Conservation (phyloP, 2,329 filamentous ascomycete species). For the Aspergillus texensis region DNA sequence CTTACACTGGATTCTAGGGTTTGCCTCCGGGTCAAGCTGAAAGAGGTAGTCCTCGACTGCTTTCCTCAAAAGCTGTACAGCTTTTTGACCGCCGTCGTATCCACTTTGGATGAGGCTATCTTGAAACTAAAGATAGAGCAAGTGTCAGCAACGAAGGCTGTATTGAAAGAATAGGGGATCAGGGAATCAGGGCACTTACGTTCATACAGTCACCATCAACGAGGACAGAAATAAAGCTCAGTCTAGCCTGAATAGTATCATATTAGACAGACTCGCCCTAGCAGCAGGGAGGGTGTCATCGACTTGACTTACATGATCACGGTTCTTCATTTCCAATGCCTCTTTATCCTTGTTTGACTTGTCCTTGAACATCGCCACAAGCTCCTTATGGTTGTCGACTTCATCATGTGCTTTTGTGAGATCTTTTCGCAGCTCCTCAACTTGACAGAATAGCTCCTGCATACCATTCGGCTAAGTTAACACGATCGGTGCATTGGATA, state of each 20-base stretch:
- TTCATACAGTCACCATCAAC: conserved; percentile 46
- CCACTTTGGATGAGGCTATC: conserved; percentile 35
- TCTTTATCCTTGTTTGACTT: conserved; percentile 4
- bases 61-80: conserved; percentile 29
- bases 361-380: conserved; percentile 1
- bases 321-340: conserved; percentile 9
- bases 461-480: background rate
- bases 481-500: background rate
- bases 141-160: background rate
- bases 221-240: conserved; percentile 37
- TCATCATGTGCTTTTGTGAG: conserved; percentile 13
- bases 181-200: conserved; percentile 22
- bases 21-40: conserved; percentile 17
- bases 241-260: conserved; percentile 11
- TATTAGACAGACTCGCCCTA: background rate
- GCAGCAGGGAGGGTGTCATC: too few relatives aligned
- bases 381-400: conserved; percentile 7
- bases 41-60: conserved; percentile 29
- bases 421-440: conserved; percentile 12
- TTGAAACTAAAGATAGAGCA: conserved; percentile 30
- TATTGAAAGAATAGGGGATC: background rate
- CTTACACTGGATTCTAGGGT: conserved; percentile 30
- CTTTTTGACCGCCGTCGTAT: conserved; percentile 33
- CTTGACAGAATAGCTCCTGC: conserved; percentile 17
- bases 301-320: conserved; percentile 12